phyloP scores from a whole-genome alignment of 108 stramenopile species.

The Discostella pseudostelligera region DNA sequence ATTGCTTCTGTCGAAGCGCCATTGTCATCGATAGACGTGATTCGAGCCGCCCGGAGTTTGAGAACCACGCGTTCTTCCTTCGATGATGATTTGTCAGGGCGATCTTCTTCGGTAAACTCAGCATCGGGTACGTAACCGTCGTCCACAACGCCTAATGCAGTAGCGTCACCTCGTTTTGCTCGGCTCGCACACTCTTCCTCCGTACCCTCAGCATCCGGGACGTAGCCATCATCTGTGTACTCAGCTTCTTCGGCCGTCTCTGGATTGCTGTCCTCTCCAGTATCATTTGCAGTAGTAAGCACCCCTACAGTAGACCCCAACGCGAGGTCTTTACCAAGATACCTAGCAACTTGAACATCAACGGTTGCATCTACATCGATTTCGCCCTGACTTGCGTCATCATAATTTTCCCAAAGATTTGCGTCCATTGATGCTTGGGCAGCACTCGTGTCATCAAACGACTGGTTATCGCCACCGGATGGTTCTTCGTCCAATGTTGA shows the following conservation, averaged over 20 bases:
- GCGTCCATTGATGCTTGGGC: slow-evolving; percentile 19
- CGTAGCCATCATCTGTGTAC: slow-evolving; percentile 40
- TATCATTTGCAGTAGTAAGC: slow-evolving; percentile 22
- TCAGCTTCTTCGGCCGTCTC: slow-evolving; percentile 5
- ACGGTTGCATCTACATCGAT: slow-evolving; percentile 2
- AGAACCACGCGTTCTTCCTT: slow-evolving; percentile 4
- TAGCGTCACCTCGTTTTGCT: neutral
- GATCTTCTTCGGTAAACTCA: slow-evolving; percentile 43
- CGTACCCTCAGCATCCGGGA: slow-evolving; percentile 37
- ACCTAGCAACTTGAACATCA: slow-evolving; percentile 18
- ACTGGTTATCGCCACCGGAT: slow-evolving; percentile 16
- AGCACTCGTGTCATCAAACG: slow-evolving; percentile 36
- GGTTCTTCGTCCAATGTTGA: slow-evolving; percentile 7
- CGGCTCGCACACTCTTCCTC: slow-evolving; percentile 23
- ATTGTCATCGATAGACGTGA: slow-evolving; percentile 26
- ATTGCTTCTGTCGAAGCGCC: slow-evolving; percentile 25
- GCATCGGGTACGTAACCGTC: slow-evolving; percentile 46
- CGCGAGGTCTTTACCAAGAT: slow-evolving; percentile 12
- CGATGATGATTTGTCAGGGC: neutral
- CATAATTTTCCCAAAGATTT: slow-evolving; percentile 36
- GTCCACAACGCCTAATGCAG: slow-evolving; percentile 10
- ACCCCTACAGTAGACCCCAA: slow-evolving; percentile 8
- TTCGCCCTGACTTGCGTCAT: slow-evolving; percentile 24
- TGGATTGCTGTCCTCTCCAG: slow-evolving; percentile 27
- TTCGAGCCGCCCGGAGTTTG: neutral